phyloP scores from a whole-genome alignment of 768 basidiomycete genomes.

The Mycena maculata region DNA sequence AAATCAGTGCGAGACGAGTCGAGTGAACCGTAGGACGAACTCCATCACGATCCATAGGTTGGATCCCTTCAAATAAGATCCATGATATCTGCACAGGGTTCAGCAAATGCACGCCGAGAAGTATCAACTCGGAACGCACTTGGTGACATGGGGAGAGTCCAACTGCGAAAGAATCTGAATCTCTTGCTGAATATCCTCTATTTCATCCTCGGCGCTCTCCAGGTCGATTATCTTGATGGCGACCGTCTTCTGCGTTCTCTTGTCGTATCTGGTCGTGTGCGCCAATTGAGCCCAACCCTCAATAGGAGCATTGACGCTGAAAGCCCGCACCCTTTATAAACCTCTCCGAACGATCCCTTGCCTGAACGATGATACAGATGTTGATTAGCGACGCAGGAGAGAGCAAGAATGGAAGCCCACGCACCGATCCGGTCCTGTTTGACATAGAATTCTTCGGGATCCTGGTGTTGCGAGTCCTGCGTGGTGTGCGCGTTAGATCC shows the following conservation, averaged over 20 bases:
- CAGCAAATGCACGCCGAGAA: slow-evolving; percentile 27
- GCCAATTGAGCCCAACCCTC: slow-evolving; percentile 7
- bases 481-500: slow-evolving; percentile 41
- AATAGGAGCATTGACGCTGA: slow-evolving; percentile 25
- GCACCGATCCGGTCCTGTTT: slow-evolving; percentile 97
- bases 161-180: slow-evolving; percentile 97
- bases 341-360: slow-evolving; percentile 98
- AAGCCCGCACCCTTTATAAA: slow-evolving; percentile 90
- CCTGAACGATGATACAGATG: slow-evolving; percentile 58
- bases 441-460: slow-evolving; percentile 97
- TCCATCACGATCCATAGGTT: slow-evolving; percentile 99
- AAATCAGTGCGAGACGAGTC: slow-evolving; percentile 1
- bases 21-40: slow-evolving; percentile 56
- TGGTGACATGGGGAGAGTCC: slow-evolving; percentile 96
- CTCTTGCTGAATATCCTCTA: slow-evolving; percentile 99
- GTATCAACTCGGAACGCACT: slow-evolving; percentile 62
- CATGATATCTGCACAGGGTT: slow-evolving; percentile 78
- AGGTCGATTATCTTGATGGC: slow-evolving; percentile 99
- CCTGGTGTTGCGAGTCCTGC: slow-evolving; percentile 78
- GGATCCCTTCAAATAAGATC: slow-evolving; percentile 94
- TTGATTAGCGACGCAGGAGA: slow-evolving; percentile 25
- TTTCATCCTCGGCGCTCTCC: slow-evolving; percentile 99
- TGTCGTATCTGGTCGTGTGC: slow-evolving; percentile 80
- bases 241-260: slow-evolving; percentile 94
- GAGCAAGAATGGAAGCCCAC: slow-evolving; percentile 38